Evolutionary conservation across 2,329 filamentous ascomycete genomes (phyloP).

Genomic region (Stachybotrys elegans): DNA sequence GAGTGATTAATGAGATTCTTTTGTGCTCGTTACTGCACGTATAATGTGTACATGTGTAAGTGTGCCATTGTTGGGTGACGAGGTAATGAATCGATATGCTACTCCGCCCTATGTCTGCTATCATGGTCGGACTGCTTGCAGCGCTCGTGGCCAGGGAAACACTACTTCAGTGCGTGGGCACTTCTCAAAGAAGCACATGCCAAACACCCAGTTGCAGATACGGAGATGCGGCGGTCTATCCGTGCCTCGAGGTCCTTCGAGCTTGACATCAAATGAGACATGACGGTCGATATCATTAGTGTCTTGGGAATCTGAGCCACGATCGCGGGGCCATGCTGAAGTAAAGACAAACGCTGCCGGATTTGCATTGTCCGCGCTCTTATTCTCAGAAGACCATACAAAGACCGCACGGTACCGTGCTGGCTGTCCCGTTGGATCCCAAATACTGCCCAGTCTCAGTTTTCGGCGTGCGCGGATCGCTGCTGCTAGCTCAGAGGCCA

Average conservation of each 20-base stretch:
- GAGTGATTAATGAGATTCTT: neutral
- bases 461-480: slow-evolving; percentile 6
- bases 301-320: slow-evolving; percentile 7
- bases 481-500: slow-evolving; percentile 7
- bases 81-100: too few species aligned
- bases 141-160: slow-evolving; percentile 17
- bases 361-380: neutral
- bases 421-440: neutral
- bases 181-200: slow-evolving; percentile 16
- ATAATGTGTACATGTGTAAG: neutral
- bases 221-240: slow-evolving; percentile 5
- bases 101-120: neutral
- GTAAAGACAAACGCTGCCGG: slow-evolving; percentile 8
- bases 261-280: slow-evolving; percentile 8
- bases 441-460: slow-evolving; percentile 8
- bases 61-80: too few species aligned
- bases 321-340: slow-evolving; percentile 4
- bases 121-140: neutral
- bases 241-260: neutral
- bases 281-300: slow-evolving; percentile 9
- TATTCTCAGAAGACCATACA: slow-evolving; percentile 3
- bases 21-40: neutral
- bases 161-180: slow-evolving; percentile 9
- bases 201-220: slow-evolving; percentile 14
- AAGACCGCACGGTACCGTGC: slow-evolving; percentile 7